A percentile compares a stretch with the other conserved stretches of the same genome.
These are phyloP conservation scores for Elaeis oleifera DNA, from an alignment of 202 grass and related monocot species.

Conservation along the genomic window DNA sequence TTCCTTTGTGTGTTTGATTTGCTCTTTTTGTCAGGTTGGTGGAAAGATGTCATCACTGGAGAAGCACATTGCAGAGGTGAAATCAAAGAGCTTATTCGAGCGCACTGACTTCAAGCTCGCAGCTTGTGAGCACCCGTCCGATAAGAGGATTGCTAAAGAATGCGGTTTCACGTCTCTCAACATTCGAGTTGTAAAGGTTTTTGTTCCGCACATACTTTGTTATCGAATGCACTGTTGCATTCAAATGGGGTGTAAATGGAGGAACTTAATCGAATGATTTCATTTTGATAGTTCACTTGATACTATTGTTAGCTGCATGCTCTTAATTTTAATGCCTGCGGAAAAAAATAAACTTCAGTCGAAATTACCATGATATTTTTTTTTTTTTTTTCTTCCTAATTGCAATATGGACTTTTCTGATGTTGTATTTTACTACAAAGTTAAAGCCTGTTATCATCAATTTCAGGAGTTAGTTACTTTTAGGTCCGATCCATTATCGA, in stretches of 20 bases:
- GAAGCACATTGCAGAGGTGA: constrained; percentile 65
- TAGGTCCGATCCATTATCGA: constrained; percentile 38
- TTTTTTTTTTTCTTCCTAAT: too few relatives aligned
- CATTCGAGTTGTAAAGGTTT: constrained; percentile 77
- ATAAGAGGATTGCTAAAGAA: constrained; percentile 56
- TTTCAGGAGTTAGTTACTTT: constrained; percentile 83
- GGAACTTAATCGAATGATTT: too few relatives aligned
- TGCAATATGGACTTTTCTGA: too few relatives aligned
- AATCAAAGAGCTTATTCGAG: constrained; percentile 48
- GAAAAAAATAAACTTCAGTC: too few relatives aligned
- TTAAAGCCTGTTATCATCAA: too few relatives aligned
- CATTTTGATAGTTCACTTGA: too few relatives aligned
- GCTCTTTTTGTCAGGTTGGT: constrained; percentile 47
- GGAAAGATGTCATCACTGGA: constrained; percentile 67
- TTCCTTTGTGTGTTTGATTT: not conserved
- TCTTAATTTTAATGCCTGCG: too few relatives aligned
- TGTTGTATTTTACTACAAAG: too few relatives aligned
- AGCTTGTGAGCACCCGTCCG: constrained; percentile 50
- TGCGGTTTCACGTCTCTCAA: constrained; percentile 78
- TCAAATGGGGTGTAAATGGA: too few relatives aligned
- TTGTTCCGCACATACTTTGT: not conserved
- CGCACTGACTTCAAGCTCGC: constrained; percentile 90
- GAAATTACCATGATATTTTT: too few relatives aligned
- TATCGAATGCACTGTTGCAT: not conserved
- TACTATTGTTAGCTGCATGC: too few relatives aligned